These are phyloP conservation scores for Epichloe sibirici DNA, from an alignment of 2,329 filamentous ascomycete species.

Conservation along the genomic window DNA sequence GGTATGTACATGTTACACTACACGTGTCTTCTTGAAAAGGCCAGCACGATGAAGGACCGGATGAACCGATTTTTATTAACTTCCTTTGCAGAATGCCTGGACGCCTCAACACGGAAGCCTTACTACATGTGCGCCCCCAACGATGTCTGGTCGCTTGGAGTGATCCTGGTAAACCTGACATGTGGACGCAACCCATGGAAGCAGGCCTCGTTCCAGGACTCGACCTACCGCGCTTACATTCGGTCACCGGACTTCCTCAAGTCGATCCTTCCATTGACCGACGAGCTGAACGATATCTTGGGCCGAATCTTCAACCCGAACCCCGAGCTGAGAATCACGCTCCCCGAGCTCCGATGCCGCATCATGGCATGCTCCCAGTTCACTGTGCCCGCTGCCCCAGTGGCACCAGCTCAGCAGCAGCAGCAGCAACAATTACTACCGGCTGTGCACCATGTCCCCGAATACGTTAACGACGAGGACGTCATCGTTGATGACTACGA, in stretches of 20 bases:
- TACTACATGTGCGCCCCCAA: constrained; percentile 90
- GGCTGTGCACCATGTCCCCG: constrained; percentile 26
- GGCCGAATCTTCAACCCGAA: constrained; percentile 78
- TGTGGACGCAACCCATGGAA: constrained; percentile 99
- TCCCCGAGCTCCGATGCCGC: constrained; percentile 64
- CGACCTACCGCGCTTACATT: constrained; percentile 84
- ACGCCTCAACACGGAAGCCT: constrained; percentile 60
- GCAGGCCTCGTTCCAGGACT: constrained; percentile 83
- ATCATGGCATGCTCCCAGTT: constrained; percentile 69
- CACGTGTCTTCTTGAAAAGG: background rate
- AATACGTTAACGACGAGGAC: constrained; percentile 38
- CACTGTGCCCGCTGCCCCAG: constrained; percentile 35
- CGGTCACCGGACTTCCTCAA: constrained; percentile 79
- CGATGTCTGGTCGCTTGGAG: constrained; percentile 96
- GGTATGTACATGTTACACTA: constrained; percentile 44
- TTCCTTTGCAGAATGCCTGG: constrained; percentile 61
- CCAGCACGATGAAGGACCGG: background rate
- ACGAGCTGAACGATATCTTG: constrained; percentile 80
- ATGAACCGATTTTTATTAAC: constrained; percentile 8
- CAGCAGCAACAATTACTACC: constrained; percentile 21
- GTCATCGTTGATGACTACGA: constrained; percentile 31
- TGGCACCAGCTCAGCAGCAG: constrained; percentile 19
- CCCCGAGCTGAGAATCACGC: constrained; percentile 68
- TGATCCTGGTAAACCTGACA: constrained; percentile 93
- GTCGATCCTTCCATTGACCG: constrained; percentile 81